Evolutionary conservation across 495 filamentous ascomycete species (phyloP), one percentile per base, ranked within the genome.

Genomic region (Hypoxylon rickii): DNA sequence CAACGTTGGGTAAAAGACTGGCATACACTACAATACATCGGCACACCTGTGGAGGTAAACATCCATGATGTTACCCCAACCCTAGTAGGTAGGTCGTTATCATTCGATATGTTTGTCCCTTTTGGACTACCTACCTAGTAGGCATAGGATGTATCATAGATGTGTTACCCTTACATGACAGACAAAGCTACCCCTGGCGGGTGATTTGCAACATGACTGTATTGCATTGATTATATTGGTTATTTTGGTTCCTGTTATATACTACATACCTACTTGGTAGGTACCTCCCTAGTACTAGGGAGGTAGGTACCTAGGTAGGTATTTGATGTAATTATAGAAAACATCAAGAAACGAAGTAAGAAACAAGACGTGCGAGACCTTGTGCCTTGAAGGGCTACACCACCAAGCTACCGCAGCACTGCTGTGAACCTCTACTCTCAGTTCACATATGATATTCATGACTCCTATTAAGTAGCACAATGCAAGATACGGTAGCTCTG

Each of bases 31-130:
- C 24, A 29, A 29, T 29, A 29, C 24, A 29, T n/a, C n/a, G n/a
- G n/a, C n/a, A n/a, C n/a, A n/a, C n/a, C n/a, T n/a, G n/a, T n/a
- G n/a, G n/a, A n/a, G n/a, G n/a, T n/a, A n/a, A n/a, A n/a, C n/a
- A n/a, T n/a, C n/a, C n/a, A n/a, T n/a, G n/a, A n/a, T n/a, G n/a
- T n/a, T n/a, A n/a, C n/a, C n/a, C n/a, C n/a, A n/a, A n/a, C n/a
- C n/a, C n/a, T n/a, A n/a, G n/a, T n/a, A n/a, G 51, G 51, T 42
- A 55, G 51, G 51, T 48, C 44, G 36, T 55, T 56, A 49, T 56
- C 44, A n/a, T n/a, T 56, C 22, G 42, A 38, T 36, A 43, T 44
- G 50, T 37, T 20, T 26, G 2, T 42, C 44, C 18, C 8, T 42
- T 41, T 39, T 21, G n/a, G n/a, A n/a, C n/a, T n/a, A n/a, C n/a